Base-by-base conservation (phyloP, 768 basidiomycete genomes). In the Neoboletus brunneissimus region DNA sequence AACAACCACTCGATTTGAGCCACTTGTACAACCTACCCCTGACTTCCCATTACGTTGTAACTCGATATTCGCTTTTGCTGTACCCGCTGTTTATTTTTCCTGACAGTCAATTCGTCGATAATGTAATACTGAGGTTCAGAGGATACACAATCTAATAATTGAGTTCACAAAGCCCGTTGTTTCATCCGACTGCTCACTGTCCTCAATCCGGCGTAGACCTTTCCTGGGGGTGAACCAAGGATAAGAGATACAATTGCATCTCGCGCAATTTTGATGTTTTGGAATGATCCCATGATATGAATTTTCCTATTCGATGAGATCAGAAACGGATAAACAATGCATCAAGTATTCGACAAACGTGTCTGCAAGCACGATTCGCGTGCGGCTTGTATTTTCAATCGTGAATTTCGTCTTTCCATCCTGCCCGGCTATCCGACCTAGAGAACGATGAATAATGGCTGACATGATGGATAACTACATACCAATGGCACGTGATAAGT, bases 381-480 rank as follows among this genome's bases (percentile, higher is more conserved):
- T 99, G 55, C 96, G 83, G 63, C 88, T 95, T 3, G 94, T 84
- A 66, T 98, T 99, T 77, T 99, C 97, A 53, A 99, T 98, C 2
- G 95, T 94, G 72, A 98, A 98, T 71, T 97, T 95, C 12, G 95
- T 98, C 77, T 98, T 98, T 43, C 97, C 97, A 60, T 97, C 94
- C 70, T 99, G 94, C 5, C 97, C 97, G 12, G 97, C 97, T 69
- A 99, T 98, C 63, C 97, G 95, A 63, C 94, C 91, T 92, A 63
- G 11, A 51, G 51, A 27, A 49, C 18, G 20, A 55, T 61, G 20
- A 67, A 48, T 23, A 16, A 45, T 18, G n/a, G 55, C 27, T 47
- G 23, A 35, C 5, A 44, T 3, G 32, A 29, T 32, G 22, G 10
- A 50, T n/a, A 22, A n/a, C 23, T 16, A 64, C 77, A 41, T 58